phyloP scores from a whole-genome alignment of 1,284 basidiomycete genomes.

The Heterobasidion occidentale region DNA sequence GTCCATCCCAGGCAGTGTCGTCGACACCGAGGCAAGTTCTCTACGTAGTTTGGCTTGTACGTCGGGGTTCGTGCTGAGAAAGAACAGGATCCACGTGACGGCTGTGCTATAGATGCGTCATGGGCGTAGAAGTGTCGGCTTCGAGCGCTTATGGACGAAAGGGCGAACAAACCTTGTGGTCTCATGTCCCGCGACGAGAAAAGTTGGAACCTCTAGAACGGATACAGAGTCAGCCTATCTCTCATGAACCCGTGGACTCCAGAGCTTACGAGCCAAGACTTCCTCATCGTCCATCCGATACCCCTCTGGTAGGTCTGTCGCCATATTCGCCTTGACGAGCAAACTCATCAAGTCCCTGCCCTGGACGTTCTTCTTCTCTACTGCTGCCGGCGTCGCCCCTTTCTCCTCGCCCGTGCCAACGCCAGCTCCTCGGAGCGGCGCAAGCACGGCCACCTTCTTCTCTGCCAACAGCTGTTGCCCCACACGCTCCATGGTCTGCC shows the following conservation, averaged over 20 bases:
- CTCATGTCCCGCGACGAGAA: constrained; percentile 70
- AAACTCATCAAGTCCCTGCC: constrained; percentile 44
- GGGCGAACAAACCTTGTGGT: constrained; percentile 43
- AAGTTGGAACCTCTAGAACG: constrained; percentile 45
- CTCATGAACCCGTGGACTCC: not conserved
- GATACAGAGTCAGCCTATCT: not conserved
- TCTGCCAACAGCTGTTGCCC: constrained; percentile 30
- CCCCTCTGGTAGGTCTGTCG: constrained; percentile 42
- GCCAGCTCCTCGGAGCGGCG: not conserved
- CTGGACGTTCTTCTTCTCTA: constrained; percentile 20
- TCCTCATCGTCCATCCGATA: constrained; percentile 68
- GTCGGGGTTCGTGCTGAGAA: constrained; percentile 45
- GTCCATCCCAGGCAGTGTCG: constrained; percentile 39
- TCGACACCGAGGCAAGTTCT: constrained; percentile 45
- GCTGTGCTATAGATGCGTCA: constrained; percentile 12
- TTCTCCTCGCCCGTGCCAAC: too few relatives aligned
- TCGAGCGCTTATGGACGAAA: not conserved
- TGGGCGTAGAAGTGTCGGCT: not conserved
- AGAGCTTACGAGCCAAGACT: constrained; percentile 58
- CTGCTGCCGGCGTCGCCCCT: not conserved
- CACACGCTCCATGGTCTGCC: constrained; percentile 20
- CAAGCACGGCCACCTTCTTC: constrained; percentile 28
- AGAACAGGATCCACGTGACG: constrained; percentile 56
- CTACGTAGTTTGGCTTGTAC: constrained; percentile 63
- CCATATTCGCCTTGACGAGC: constrained; percentile 58